Conservation (phyloP, 176 grass and related monocot genomes). For the Musa itinerans region DNA sequence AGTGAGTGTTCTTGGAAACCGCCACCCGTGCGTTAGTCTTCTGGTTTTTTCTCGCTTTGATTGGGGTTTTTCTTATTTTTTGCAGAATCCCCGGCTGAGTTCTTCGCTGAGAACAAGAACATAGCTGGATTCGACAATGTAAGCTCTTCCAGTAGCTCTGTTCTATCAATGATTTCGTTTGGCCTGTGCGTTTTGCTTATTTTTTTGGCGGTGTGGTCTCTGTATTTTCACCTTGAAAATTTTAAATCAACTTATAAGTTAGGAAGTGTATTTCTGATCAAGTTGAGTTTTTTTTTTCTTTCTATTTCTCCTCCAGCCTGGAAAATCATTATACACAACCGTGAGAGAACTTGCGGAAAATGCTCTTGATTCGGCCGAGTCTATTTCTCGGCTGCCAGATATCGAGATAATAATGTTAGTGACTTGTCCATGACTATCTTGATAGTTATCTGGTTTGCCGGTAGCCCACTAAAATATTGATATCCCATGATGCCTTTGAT, state of each 20-base stretch:
- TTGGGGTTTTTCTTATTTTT: background rate
- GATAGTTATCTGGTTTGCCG: background rate
- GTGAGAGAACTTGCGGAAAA: conserved; percentile 93
- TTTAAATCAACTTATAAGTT: background rate
- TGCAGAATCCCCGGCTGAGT: conserved; percentile 90
- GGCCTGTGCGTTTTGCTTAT: background rate
- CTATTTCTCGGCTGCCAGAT: conserved; percentile 64
- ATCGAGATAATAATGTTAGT: conserved; percentile 78
- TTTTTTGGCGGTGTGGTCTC: background rate
- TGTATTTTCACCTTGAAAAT: too few species aligned
- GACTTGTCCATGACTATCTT: conserved; percentile 1
- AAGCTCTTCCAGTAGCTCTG: conserved; percentile 25
- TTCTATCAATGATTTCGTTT: background rate
- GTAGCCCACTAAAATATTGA: background rate
- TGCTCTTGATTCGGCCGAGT: conserved; percentile 92
- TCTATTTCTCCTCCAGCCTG: conserved; percentile 36
- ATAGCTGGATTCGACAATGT: conserved; percentile 96
- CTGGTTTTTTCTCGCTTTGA: background rate
- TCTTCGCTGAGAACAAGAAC: conserved; percentile 97
- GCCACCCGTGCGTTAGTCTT: background rate
- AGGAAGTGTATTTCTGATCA: background rate
- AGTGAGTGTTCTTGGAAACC: conserved; percentile 25
- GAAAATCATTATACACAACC: conserved; percentile 92
- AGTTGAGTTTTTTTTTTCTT: background rate
- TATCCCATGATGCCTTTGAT: conserved; percentile 9